Evolutionary conservation across 2,329 filamentous ascomycete genomes (phyloP).

Genomic region (Orbilia oligospora): DNA sequence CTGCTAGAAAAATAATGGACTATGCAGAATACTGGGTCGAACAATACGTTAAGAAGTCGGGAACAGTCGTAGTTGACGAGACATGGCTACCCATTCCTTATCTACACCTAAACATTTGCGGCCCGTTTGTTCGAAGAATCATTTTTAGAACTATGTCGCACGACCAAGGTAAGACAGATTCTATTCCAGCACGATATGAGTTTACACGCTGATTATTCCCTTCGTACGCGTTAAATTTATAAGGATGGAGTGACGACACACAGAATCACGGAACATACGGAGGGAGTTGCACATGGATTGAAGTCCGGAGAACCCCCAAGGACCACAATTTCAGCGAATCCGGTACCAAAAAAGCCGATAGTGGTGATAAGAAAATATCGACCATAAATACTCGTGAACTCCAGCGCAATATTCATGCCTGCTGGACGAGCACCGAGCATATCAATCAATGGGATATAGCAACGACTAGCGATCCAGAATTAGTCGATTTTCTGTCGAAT

Average conservation of each 20-base stretch:
- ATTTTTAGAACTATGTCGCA: conserved; percentile 26
- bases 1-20: conserved; percentile 14
- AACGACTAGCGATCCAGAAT: neutral
- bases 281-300: neutral
- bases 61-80: neutral
- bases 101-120: neutral
- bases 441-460: conserved; percentile 1
- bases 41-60: neutral
- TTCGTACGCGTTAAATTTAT: neutral
- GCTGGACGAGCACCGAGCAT: neutral
- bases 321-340: neutral
- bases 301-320: neutral
- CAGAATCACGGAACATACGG: neutral
- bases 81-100: neutral
- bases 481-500: neutral
- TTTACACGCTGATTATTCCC: neutral
- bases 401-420: neutral
- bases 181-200: too few species aligned
- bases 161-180: conserved; percentile 11
- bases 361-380: too few species aligned
- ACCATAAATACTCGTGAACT: neutral
- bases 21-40: conserved; percentile 27
- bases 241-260: neutral
- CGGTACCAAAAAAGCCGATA: too few species aligned
- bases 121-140: conserved; percentile 7